Conservation (phyloP, 257 asterid genomes). For the Catharanthus roseus region DNA sequence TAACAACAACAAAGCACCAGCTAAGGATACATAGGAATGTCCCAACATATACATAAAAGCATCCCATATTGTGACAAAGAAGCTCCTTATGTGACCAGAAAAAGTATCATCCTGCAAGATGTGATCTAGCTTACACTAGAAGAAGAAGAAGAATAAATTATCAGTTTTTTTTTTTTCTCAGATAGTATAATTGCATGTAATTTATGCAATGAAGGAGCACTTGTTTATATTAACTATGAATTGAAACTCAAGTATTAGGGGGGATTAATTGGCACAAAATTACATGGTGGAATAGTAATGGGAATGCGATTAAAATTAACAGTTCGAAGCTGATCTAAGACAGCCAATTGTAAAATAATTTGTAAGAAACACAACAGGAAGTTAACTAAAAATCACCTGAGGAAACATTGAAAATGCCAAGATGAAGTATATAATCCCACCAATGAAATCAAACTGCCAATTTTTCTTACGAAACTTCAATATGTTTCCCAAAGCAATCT, state of each 20-base stretch:
- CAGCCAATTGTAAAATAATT: background rate
- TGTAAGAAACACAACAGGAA: conserved; percentile 8
- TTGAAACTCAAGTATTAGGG: background rate
- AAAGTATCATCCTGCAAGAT: conserved; percentile 76
- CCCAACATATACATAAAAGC: conserved; percentile 70
- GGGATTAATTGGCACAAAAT: background rate
- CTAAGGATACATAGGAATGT: conserved; percentile 64
- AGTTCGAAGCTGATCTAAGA: background rate
- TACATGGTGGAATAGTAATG: background rate
- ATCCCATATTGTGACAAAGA: conserved; percentile 84
- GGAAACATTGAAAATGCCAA: conserved; percentile 96
- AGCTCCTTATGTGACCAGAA: conserved; percentile 77
- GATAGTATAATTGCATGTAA: background rate
- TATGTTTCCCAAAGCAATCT: conserved; percentile 98
- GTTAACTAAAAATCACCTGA: conserved; percentile 46
- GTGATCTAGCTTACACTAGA: conserved; percentile 91
- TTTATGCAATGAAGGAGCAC: background rate
- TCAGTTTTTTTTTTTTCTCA: conserved; percentile 16
- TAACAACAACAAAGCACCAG: conserved; percentile 69
- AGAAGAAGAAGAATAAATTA: conserved; percentile 18
- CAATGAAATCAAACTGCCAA: conserved; percentile 97
- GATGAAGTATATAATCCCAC: conserved; percentile 83
- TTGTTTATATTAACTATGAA: background rate
- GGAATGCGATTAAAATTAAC: background rate
- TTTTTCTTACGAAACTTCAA: conserved; percentile 97